Evolutionary conservation across 2,329 filamentous ascomycete species (phyloP), one percentile per base, ranked within the genome.

Genomic region (Huntiella omanensis): DNA sequence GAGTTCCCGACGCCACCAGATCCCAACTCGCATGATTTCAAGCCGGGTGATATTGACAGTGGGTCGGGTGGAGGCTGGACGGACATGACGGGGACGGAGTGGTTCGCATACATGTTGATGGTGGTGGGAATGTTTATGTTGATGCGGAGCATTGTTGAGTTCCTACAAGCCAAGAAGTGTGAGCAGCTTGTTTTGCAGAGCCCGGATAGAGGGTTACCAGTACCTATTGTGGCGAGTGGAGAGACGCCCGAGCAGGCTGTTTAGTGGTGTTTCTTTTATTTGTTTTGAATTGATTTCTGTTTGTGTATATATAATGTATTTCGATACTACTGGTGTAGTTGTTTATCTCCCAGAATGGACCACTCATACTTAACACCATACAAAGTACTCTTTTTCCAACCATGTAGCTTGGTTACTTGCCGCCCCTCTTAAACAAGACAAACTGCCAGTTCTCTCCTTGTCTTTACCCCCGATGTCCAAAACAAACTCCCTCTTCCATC

Each of bases 61-160:
- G 54, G 59, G 10, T 55, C 59, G 2, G 35, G 44, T 10, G 67
- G 68, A 36, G 62, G 64, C 10, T 57, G 69, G 7, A 62, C 65
- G 5, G 71, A 75, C 33, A 74, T 94, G 37, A 74, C 71, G 4
- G 80, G 79, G 44, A 80, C 73, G 52, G 87, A 96, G 58, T 95
- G 84, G 84, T 68, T 94, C 52, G 83, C 86, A 8, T 98, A 96
- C 56, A 68, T 83, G 12, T 64, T 98, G 41, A 98, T 98, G 91
- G 83, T 98, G 57, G 80, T 93, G 1, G 91, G 91, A 4, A 98
- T 91, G 91, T 96, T 96, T 58, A 86, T 98, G 52, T 67, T 98
- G 51, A 96, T 98, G 58, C 76, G 87, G 61, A 80, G 86, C n/a
- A 77, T 94, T 13, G 86, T 81, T 55, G 87, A 96, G 59, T 98